These are phyloP conservation scores for Fusarium subglutinans DNA, from an alignment of 2,329 filamentous ascomycete genomes.

Conservation along the genomic window DNA sequence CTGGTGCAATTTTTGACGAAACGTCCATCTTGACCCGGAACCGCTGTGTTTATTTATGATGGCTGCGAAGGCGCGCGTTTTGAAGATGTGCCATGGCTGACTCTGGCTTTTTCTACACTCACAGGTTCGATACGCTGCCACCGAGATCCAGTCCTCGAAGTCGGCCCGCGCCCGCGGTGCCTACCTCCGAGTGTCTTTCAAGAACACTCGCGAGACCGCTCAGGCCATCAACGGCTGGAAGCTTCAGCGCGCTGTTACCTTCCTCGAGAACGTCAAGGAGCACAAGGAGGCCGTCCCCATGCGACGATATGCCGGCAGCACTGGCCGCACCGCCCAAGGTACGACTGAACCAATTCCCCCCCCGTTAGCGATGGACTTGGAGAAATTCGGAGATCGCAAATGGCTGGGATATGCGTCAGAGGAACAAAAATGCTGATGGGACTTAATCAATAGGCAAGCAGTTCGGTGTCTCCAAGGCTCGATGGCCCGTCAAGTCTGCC, in stretches of 20 bases:
- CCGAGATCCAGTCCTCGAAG: slow-evolving; percentile 86
- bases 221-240: slow-evolving; percentile 99
- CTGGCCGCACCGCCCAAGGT: slow-evolving; percentile 97
- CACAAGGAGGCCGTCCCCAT: slow-evolving; percentile 98
- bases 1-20: slow-evolving; percentile 22
- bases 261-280: slow-evolving; percentile 97
- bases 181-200: slow-evolving; percentile 99
- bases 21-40: neutral
- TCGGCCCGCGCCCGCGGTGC: slow-evolving; percentile 97
- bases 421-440: slow-evolving; percentile 41
- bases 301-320: slow-evolving; percentile 96
- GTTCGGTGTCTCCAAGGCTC: slow-evolving; percentile 96
- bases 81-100: slow-evolving; percentile 35
- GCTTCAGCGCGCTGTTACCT: slow-evolving; percentile 90
- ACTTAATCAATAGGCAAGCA: slow-evolving; percentile 79
- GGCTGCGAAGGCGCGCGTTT: slow-evolving; percentile 10
- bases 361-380: slow-evolving; percentile 8
- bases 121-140: slow-evolving; percentile 95
- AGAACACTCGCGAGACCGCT: slow-evolving; percentile 99
- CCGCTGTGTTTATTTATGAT: neutral
- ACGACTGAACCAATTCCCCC: slow-evolving; percentile 58
- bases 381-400: slow-evolving; percentile 8
- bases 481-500: slow-evolving; percentile 99
- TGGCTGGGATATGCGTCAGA: neutral
- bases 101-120: slow-evolving; percentile 25